Evolutionary conservation across 169 alveolate genomes (phyloP).

Genomic region (Plasmodium gonderi): DNA sequence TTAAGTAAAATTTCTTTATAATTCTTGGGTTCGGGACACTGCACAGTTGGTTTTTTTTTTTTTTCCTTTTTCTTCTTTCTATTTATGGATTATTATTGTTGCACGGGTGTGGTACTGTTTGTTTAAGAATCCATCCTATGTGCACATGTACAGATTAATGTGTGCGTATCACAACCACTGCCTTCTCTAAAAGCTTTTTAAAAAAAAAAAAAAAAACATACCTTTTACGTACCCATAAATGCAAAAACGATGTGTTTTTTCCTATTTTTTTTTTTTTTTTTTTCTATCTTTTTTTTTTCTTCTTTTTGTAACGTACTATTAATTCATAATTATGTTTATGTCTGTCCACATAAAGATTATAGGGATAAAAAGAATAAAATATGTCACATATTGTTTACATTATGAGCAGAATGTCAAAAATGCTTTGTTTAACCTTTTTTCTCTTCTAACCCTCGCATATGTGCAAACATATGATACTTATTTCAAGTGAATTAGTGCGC

Average conservation of each 20-base stretch:
- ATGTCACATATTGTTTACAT: background rate
- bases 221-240: background rate
- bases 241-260: background rate
- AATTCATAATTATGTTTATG: conserved; percentile 1
- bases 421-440: background rate
- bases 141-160: too few relatives aligned
- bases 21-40: too few relatives aligned
- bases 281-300: background rate
- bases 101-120: too few relatives aligned
- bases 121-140: too few relatives aligned
- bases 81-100: too few relatives aligned
- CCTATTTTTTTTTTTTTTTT: background rate
- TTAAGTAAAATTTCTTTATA: too few relatives aligned
- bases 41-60: too few relatives aligned
- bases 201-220: too few relatives aligned
- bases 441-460: background rate
- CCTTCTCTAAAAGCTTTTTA: too few relatives aligned
- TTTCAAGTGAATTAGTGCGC: background rate
- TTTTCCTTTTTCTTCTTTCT: background rate
- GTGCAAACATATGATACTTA: background rate
- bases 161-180: too few relatives aligned
- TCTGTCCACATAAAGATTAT: background rate
- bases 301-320: background rate
- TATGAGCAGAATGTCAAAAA: background rate
- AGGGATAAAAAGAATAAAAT: background rate